Conservation (phyloP, 257 asterid genomes). For the Fraxinus quadrangulata region DNA sequence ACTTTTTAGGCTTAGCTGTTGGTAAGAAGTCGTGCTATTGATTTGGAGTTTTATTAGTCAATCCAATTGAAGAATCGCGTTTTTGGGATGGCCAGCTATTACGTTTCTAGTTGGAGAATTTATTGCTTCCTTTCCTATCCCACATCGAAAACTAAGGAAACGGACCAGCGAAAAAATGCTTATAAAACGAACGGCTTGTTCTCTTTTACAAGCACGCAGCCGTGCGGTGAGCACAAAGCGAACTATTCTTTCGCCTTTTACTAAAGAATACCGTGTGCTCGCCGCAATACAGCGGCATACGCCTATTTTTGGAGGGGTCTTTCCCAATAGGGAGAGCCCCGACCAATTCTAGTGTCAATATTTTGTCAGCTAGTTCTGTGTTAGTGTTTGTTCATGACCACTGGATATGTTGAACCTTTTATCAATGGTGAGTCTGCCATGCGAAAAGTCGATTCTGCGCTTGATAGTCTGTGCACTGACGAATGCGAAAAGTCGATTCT, state of each 20-base stretch:
- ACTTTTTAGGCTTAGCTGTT: too few species aligned
- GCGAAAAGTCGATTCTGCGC: too few species aligned
- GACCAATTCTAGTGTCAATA: not conserved
- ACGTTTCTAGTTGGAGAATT: not conserved
- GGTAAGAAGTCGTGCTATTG: too few species aligned
- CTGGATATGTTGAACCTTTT: too few species aligned
- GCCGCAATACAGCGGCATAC: not conserved
- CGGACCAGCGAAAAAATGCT: not conserved
- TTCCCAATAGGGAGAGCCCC: not conserved
- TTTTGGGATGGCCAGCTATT: not conserved
- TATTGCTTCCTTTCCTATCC: not conserved
- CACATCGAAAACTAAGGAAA: not conserved
- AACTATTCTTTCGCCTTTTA: slow-evolving; percentile 3
- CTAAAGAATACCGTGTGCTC: not conserved
- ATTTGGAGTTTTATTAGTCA: too few species aligned
- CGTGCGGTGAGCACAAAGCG: not conserved
- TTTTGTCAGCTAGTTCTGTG: too few species aligned
- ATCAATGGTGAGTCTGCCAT: too few species aligned
- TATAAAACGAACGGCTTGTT: not conserved
- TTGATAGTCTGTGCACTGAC: too few species aligned
- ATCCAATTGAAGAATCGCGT: not conserved
- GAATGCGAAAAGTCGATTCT: too few species aligned
- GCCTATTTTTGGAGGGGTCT: not conserved
- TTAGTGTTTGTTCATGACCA: too few species aligned
- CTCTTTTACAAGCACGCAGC: accelerated